A percentile compares a stretch with the other conserved stretches of the same genome.
Conservation (phyloP, 2,329 filamentous ascomycete species). For the Beauveria pseudobassiana region DNA sequence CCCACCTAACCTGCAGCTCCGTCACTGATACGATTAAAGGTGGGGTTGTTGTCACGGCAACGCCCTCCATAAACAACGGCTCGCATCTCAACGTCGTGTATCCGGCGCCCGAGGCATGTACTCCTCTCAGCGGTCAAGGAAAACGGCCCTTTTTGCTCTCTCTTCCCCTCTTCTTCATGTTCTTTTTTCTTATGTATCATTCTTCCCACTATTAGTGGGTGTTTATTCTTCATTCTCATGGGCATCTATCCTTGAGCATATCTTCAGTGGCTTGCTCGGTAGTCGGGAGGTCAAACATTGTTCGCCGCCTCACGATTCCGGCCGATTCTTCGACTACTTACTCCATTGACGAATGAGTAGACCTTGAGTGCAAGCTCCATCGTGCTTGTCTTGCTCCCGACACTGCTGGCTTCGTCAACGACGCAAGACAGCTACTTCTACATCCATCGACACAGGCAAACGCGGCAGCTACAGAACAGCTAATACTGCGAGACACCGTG, state of each 20-base stretch:
- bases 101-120: background rate
- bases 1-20: background rate
- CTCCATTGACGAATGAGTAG: background rate
- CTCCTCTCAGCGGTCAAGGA: background rate
- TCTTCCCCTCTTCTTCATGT: background rate
- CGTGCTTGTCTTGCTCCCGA: background rate
- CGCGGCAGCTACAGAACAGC: background rate
- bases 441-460: background rate
- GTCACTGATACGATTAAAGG: background rate
- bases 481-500: background rate
- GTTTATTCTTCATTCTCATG: background rate
- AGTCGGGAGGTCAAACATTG: background rate
- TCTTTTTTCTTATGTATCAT: conserved; percentile 2
- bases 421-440: background rate
- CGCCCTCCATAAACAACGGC: conserved; percentile 17
- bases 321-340: background rate
- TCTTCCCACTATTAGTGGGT: background rate
- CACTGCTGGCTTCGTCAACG: background rate
- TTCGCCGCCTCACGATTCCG: background rate
- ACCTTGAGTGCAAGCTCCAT: background rate
- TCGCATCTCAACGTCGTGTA: background rate
- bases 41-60: conserved; percentile 16
- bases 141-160: background rate
- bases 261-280: background rate
- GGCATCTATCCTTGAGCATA: background rate